Base-by-base conservation (phyloP, 2,329 filamentous ascomycete species). In the Cladosporium velox region DNA sequence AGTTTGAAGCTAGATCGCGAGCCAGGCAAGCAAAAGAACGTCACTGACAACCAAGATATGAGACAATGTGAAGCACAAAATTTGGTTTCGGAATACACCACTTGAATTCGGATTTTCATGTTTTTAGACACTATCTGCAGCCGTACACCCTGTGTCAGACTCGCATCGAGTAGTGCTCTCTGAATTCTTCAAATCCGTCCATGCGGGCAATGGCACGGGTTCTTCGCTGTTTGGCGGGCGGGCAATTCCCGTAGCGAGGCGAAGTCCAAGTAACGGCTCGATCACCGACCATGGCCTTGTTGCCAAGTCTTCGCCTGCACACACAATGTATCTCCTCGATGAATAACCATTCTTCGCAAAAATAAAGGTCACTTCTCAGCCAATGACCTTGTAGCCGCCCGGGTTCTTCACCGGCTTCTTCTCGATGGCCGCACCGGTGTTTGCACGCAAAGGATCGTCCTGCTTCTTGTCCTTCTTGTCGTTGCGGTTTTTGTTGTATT, bases 401-500 rank as follows among this genome's bases (percentile, higher is more conserved):
- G 73, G 75, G 66, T 54, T 57, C 38, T 62, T 63, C 4, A 58
- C 28, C 2, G 51, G 77, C 76, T 70, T 78, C 72, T 75, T 78
- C 71, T 77, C 72, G 4, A 80, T 71, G 5, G 77, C 78, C 15
- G 73, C 75, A n/a, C 75, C 76, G 34, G 77, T 79, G 55, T 77
- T 73, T 8, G 77, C 77, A 51, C 73, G 70, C 30, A 79, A 71
- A 7, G 71, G 71, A 64, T 74, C 74, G 26, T 75, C 72, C 61
- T 70, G 67, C 55, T 77, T 77, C 52, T 79, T 76, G 72, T 83
- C 82, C 41, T 79, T 77, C 70, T 81, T 81, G 65, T 72, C 71
- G 72, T 87, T 86, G 52, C 34, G 21, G 57, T 64, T 59, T 30
- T 41, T 57, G 47, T 64, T 52, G 32, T 71, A 74, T 72, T 80